These are phyloP conservation scores for Pinus taeda DNA, from an alignment of 75 land plant genomes.

Conservation along the genomic window DNA sequence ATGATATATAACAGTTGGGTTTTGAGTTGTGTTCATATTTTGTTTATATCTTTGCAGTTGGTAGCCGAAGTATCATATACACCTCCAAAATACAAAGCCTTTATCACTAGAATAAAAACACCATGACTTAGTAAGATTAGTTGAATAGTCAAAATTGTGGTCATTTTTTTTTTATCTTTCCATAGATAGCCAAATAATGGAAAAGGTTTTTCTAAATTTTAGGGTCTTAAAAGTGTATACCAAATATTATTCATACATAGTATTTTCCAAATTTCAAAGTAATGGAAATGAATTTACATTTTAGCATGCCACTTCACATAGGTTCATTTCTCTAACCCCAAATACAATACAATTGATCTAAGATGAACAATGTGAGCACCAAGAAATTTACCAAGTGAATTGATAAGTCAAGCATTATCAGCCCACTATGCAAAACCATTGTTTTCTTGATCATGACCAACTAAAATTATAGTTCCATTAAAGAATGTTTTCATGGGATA, in stretches of 20 bases:
- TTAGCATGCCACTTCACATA: too few species aligned
- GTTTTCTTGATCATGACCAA: too few species aligned
- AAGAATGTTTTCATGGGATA: too few species aligned
- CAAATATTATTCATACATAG: neutral
- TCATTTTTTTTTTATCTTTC: constrained; percentile 16
- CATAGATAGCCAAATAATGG: constrained; percentile 5
- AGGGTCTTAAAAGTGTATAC: constrained; percentile 19
- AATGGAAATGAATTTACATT: too few species aligned
- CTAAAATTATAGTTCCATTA: too few species aligned
- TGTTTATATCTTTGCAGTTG: neutral
- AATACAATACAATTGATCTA: too few species aligned
- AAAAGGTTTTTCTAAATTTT: constrained; percentile 27
- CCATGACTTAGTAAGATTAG: neutral
- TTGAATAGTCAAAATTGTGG: constrained; percentile 10
- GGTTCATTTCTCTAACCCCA: too few species aligned
- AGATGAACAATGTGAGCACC: too few species aligned
- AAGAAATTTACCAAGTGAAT: too few species aligned
- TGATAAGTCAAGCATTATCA: too few species aligned
- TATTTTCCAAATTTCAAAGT: too few species aligned
- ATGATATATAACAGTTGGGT: constrained; percentile 9
- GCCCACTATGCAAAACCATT: too few species aligned
- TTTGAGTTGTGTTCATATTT: constrained; percentile 6
- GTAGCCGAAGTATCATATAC: neutral
- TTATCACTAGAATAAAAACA: constrained; percentile 4
- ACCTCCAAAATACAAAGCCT: neutral